Evolutionary conservation across 257 asterid species (phyloP).

Genomic region (Solanum neorickii): DNA sequence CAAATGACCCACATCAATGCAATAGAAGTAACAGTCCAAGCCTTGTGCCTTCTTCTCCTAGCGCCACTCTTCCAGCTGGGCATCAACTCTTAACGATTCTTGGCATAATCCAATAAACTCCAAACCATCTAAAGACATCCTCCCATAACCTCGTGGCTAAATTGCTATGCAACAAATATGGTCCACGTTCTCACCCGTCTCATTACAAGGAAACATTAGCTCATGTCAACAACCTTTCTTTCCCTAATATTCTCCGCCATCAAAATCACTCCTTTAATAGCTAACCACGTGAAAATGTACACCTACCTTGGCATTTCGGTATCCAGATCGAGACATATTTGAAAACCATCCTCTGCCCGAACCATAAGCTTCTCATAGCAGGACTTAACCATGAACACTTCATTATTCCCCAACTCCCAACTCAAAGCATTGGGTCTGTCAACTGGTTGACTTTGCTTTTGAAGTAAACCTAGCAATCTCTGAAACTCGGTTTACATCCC

Average conservation of each 20-base stretch:
- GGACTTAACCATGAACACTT: not conserved
- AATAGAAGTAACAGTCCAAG: not conserved
- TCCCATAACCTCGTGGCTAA: not conserved
- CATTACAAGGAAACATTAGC: not conserved
- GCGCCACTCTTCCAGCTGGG: not conserved
- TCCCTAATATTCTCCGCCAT: not conserved
- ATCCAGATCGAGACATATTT: not conserved
- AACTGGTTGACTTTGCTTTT: not conserved
- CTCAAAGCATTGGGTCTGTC: not conserved
- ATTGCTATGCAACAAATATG: not conserved
- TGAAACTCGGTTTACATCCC: not conserved
- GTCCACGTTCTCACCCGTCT: not conserved
- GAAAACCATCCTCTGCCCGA: not conserved
- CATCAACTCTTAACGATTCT: not conserved
- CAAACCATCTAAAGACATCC: not conserved
- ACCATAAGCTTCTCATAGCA: not conserved
- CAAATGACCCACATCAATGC: not conserved
- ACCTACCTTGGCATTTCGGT: not conserved
- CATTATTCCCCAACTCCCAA: not conserved
- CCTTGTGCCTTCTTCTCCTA: not conserved
- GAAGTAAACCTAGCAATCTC: not conserved
- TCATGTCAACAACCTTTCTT: not conserved
- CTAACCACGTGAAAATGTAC: not conserved
- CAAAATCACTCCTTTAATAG: not conserved
- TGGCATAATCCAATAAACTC: not conserved